Conservation (phyloP, 139 green algal species). For the Chlamydomonas schloesseri region DNA sequence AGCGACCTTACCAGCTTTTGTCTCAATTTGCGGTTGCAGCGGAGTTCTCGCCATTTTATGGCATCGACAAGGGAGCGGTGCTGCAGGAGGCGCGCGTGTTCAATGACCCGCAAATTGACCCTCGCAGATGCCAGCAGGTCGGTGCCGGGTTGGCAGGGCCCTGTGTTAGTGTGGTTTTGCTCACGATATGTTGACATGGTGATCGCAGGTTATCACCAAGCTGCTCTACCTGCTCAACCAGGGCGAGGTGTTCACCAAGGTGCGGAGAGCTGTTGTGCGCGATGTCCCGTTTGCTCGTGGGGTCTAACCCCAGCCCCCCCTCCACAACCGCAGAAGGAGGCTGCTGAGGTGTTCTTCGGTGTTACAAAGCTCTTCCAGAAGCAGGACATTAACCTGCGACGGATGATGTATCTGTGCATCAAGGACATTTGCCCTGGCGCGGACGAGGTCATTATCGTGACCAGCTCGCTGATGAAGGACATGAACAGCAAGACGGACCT, state of each 20-base stretch:
- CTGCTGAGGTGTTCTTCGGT: slow-evolving; percentile 98
- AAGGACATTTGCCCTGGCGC: slow-evolving; percentile 97
- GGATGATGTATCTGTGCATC: slow-evolving; percentile 99
- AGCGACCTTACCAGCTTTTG: neutral
- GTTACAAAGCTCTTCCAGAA: slow-evolving; percentile 99
- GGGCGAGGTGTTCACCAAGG: slow-evolving; percentile 98
- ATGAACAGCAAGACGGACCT: slow-evolving; percentile 98
- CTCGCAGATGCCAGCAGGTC: slow-evolving; percentile 93
- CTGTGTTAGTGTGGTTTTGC: neutral
- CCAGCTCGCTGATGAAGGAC: slow-evolving; percentile 99
- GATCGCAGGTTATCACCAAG: slow-evolving; percentile 98
- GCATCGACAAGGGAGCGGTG: slow-evolving; percentile 99
- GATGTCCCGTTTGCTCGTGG: neutral
- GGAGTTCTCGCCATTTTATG: slow-evolving; percentile 99
- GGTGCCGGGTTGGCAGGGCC: neutral
- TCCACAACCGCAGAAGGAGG: slow-evolving; percentile 88
- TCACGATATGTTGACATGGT: neutral
- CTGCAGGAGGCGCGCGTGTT: slow-evolving; percentile 97
- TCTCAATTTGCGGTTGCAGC: slow-evolving; percentile 67
- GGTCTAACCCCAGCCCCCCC: neutral
- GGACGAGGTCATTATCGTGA: slow-evolving; percentile 99
- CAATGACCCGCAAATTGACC: slow-evolving; percentile 95
- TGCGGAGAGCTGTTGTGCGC: slow-evolving; percentile 55
- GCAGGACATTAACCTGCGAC: slow-evolving; percentile 93
- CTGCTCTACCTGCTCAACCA: slow-evolving; percentile 98